Percentiles rank a stretch among this genome's conserved stretches.
Conservation (phyloP, 2,329 filamentous ascomycete genomes). For the Clathrospora elynae region DNA sequence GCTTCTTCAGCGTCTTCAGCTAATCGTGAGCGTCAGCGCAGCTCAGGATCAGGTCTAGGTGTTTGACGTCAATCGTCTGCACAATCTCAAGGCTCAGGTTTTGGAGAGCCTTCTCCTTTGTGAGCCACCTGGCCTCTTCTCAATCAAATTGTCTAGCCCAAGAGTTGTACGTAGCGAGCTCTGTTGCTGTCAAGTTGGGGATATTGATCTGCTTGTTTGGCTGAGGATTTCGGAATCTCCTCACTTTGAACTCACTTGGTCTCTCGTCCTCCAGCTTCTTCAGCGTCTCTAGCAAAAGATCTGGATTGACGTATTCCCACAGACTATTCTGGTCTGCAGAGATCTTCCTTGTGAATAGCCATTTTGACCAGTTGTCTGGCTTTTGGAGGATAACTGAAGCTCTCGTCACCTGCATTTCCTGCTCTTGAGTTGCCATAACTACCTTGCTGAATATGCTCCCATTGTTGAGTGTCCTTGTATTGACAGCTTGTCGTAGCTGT, state of each 20-base stretch:
- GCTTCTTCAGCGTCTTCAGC: conserved; percentile 2
- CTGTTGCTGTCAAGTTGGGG: background rate
- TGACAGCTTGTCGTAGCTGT: too few relatives aligned
- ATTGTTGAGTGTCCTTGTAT: too few relatives aligned
- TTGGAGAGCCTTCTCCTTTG: background rate
- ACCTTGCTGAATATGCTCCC: too few relatives aligned
- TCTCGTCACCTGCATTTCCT: too few relatives aligned
- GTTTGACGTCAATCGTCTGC: background rate
- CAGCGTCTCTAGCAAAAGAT: conserved; percentile 1
- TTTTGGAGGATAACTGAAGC: background rate
- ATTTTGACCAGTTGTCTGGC: conserved; percentile 1
- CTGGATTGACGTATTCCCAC: background rate
- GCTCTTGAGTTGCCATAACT: too few relatives aligned
- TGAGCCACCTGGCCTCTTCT: background rate
- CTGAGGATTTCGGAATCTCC: background rate
- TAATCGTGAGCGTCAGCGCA: background rate
- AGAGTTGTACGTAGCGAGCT: background rate
- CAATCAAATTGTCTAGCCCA: background rate
- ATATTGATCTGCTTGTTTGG: background rate
- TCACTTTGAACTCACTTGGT: background rate
- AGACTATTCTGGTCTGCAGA: conserved; percentile 1
- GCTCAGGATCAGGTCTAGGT: background rate
- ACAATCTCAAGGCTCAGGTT: conserved; percentile 1
- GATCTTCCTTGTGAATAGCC: conserved; percentile 1
- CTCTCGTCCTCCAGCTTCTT: conserved; percentile 1